A percentile compares a stretch with the other conserved stretches of the same genome.
Conservation (phyloP, 805 yeast genomes). For the Starmerella floricola region DNA sequence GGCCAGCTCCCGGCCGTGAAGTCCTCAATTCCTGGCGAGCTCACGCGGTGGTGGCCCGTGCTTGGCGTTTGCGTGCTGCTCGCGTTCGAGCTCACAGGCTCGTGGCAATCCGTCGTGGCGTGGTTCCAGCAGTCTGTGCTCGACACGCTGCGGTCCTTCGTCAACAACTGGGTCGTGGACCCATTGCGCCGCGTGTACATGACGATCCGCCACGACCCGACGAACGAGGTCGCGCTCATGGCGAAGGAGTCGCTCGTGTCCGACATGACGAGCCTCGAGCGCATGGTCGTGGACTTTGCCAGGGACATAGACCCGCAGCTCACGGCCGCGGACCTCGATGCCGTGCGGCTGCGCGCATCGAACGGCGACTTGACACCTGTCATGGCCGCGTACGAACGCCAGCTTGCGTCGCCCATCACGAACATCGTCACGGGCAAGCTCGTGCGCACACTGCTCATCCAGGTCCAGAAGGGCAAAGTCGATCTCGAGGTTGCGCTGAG, state of each 20-base stretch:
- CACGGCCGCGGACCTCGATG: constrained; percentile 9
- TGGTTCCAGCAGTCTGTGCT: constrained; percentile 51
- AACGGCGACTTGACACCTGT: constrained; percentile 71
- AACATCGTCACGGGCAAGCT: constrained; percentile 58
- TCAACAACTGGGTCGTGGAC: constrained; percentile 69
- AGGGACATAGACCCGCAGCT: constrained; percentile 27
- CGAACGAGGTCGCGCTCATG: constrained; percentile 59
- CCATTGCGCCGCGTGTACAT: constrained; percentile 62
- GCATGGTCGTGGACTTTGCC: constrained; percentile 75
- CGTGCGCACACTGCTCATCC: constrained; percentile 67
- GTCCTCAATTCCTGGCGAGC: constrained; percentile 12
- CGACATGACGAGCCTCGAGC: constrained; percentile 65
- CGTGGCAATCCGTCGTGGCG: constrained; percentile 40
- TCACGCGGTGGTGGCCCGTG: constrained; percentile 58
- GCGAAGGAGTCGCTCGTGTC: constrained; percentile 66
- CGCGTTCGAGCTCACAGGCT: constrained; percentile 32
- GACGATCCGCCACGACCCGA: constrained; percentile 76
- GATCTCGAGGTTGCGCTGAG: constrained; percentile 83
- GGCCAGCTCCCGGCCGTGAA: not conserved
- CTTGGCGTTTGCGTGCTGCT: constrained; percentile 31
- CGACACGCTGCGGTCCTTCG: constrained; percentile 55
- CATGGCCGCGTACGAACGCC: constrained; percentile 68
- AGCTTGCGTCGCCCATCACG: constrained; percentile 55
- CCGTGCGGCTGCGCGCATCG: constrained; percentile 30
- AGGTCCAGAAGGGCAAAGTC: constrained; percentile 90